Conservation (phyloP, 441 rosid species). For the Erodium texanum region DNA sequence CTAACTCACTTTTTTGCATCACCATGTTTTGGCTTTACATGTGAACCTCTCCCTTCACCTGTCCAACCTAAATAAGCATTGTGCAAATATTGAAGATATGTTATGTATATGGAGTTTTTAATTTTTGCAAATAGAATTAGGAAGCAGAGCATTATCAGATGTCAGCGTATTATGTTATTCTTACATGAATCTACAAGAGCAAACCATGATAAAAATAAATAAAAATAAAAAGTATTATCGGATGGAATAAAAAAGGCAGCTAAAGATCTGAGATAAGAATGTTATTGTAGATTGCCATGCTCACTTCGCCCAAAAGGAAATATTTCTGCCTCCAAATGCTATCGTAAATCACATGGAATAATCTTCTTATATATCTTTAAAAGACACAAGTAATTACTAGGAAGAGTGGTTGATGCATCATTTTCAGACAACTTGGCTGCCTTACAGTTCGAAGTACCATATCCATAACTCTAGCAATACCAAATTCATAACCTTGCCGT, state of each 20-base stretch:
- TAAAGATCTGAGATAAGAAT: too few relatives aligned
- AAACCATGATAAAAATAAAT: too few relatives aligned
- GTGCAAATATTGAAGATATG: background rate
- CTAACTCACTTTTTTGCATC: conserved; percentile 5
- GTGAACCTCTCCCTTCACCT: background rate
- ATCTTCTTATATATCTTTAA: background rate
- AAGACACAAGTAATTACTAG: background rate
- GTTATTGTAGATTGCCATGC: too few relatives aligned
- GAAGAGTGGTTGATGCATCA: too few relatives aligned
- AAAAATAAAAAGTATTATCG: too few relatives aligned
- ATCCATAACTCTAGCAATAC: too few relatives aligned
- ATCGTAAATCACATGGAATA: too few relatives aligned
- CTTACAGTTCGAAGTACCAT: background rate
- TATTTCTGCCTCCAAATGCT: too few relatives aligned
- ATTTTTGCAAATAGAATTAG: background rate
- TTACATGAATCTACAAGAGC: too few relatives aligned
- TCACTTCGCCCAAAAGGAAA: too few relatives aligned
- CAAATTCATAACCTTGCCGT: background rate
- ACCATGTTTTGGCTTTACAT: conserved; percentile 6
- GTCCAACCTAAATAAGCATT: background rate
- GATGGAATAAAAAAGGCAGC: too few relatives aligned
- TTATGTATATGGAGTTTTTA: background rate
- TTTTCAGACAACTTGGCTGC: background rate
- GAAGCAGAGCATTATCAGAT: background rate
- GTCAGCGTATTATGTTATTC: background rate